phyloP scores from a whole-genome alignment of 192 early-diverging fungal genomes.

The Rhizophagus prolifer region DNA sequence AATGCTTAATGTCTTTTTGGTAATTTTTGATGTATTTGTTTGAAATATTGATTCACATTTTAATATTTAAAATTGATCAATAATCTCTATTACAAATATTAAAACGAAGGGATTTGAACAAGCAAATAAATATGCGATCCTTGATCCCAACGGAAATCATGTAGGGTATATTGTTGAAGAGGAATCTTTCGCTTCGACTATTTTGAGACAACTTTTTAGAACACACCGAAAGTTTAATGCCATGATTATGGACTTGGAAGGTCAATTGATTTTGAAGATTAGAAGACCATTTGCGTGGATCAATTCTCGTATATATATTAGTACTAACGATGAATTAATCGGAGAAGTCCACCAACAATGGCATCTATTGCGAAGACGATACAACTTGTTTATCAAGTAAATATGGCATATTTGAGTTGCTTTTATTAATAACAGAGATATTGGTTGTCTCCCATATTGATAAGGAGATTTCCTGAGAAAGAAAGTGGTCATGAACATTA shows the following conservation, averaged over 20 bases:
- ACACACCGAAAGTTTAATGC: slow-evolving; percentile 79
- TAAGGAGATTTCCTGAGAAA: too few species aligned
- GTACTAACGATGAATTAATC: slow-evolving; percentile 61
- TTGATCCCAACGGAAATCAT: slow-evolving; percentile 59
- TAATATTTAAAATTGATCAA: not conserved
- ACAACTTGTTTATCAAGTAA: slow-evolving; percentile 76
- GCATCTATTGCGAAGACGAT: slow-evolving; percentile 78
- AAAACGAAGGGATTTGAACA: slow-evolving; percentile 70
- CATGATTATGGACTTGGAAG: slow-evolving; percentile 66
- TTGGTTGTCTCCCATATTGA: too few species aligned
- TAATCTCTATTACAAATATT: not conserved
- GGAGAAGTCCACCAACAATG: slow-evolving; percentile 87
- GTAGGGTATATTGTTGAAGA: slow-evolving; percentile 85
- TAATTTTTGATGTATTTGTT: slow-evolving; percentile 19
- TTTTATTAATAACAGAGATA: not conserved
- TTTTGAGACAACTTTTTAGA: slow-evolving; percentile 70
- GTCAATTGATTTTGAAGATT: slow-evolving; percentile 71
- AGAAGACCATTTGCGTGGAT: slow-evolving; percentile 71
- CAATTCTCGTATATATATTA: slow-evolving; percentile 74
- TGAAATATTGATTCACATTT: not conserved
- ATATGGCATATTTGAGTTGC: slow-evolving; percentile 19
- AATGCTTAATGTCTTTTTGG: slow-evolving; percentile 76
- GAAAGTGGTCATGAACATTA: too few species aligned
- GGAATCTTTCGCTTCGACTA: slow-evolving; percentile 50
- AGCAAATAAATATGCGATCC: slow-evolving; percentile 83